Evolutionary conservation across 345 rosid genomes (phyloP).

Genomic region (Trapa bicornis): DNA sequence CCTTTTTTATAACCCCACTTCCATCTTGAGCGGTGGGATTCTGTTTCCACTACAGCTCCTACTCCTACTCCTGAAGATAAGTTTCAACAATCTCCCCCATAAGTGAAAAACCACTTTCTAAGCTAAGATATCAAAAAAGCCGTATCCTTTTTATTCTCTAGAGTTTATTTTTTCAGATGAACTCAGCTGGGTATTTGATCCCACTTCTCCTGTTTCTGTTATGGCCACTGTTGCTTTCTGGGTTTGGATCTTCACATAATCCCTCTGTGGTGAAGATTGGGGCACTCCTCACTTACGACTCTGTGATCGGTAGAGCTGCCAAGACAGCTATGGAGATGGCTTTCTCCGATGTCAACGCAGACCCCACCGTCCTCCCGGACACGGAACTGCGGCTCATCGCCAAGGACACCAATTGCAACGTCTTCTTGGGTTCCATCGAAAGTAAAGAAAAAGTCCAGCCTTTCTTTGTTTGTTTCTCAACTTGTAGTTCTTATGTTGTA

Average conservation of each 20-base stretch:
- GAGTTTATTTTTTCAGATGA: neutral
- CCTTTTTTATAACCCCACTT: neutral
- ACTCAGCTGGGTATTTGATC: neutral
- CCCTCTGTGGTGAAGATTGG: conserved; percentile 55
- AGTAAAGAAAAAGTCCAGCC: conserved; percentile 22
- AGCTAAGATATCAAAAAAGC: neutral
- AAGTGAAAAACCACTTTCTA: neutral
- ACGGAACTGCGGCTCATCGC: conserved; percentile 30
- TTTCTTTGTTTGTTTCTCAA: neutral
- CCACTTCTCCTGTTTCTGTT: conserved; percentile 5
- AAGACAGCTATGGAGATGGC: conserved; percentile 63
- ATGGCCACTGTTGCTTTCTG: conserved; percentile 10
- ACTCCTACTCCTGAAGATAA: too few relatives aligned
- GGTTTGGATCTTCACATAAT: conserved; percentile 18
- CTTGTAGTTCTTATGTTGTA: neutral
- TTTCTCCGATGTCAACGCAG: conserved; percentile 43
- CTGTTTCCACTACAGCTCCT: too few relatives aligned
- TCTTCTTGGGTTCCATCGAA: conserved; percentile 53
- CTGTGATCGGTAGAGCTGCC: conserved; percentile 72
- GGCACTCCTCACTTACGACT: conserved; percentile 54
- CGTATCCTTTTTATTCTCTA: neutral
- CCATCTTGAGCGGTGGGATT: neutral
- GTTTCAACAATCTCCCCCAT: neutral
- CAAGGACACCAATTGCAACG: conserved; percentile 49
- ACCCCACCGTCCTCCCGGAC: conserved; percentile 37